Conservation (phyloP, 805 yeast species). For the Starmerella floris region DNA sequence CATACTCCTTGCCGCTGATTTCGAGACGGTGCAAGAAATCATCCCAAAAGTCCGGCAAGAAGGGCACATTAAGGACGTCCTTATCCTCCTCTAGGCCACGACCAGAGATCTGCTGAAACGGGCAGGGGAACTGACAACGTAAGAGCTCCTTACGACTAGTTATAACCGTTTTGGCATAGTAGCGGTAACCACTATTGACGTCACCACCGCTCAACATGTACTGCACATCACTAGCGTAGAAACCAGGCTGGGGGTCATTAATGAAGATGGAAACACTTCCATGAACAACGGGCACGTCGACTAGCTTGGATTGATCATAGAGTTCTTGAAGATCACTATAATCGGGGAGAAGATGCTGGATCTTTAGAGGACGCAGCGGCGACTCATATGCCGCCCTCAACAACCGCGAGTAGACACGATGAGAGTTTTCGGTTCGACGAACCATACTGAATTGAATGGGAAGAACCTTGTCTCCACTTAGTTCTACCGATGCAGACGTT, state of each 20-base stretch:
- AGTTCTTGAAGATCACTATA: slow-evolving; percentile 22
- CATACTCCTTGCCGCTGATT: slow-evolving; percentile 22
- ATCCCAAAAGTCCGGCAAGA: slow-evolving; percentile 30
- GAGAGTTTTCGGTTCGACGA: slow-evolving; percentile 12
- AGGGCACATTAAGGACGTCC: slow-evolving; percentile 27
- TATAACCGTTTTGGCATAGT: slow-evolving; percentile 22
- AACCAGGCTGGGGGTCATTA: slow-evolving; percentile 1
- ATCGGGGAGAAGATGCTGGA: slow-evolving; percentile 20
- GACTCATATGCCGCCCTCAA: slow-evolving; percentile 28
- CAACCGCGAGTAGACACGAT: slow-evolving; percentile 23
- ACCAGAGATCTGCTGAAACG: slow-evolving; percentile 13
- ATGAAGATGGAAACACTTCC: slow-evolving; percentile 24
- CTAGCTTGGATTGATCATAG: slow-evolving; percentile 13
- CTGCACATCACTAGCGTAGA: slow-evolving; percentile 19
- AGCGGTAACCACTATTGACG: slow-evolving; percentile 13
- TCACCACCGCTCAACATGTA: slow-evolving; percentile 13
- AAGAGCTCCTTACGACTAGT: slow-evolving; percentile 25
- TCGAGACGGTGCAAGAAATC: slow-evolving; percentile 28
- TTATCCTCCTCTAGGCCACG: slow-evolving; percentile 20
- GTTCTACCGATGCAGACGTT: slow-evolving; percentile 18
- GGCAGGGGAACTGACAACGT: slow-evolving; percentile 16
- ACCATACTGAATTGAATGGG: slow-evolving; percentile 23
- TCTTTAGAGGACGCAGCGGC: slow-evolving; percentile 23
- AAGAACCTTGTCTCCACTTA: slow-evolving; percentile 20
- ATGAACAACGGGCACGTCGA: slow-evolving; percentile 24